These are phyloP conservation scores for Bipolaris victoriae DNA, from an alignment of 2,329 filamentous ascomycete species.

Conservation along the genomic window DNA sequence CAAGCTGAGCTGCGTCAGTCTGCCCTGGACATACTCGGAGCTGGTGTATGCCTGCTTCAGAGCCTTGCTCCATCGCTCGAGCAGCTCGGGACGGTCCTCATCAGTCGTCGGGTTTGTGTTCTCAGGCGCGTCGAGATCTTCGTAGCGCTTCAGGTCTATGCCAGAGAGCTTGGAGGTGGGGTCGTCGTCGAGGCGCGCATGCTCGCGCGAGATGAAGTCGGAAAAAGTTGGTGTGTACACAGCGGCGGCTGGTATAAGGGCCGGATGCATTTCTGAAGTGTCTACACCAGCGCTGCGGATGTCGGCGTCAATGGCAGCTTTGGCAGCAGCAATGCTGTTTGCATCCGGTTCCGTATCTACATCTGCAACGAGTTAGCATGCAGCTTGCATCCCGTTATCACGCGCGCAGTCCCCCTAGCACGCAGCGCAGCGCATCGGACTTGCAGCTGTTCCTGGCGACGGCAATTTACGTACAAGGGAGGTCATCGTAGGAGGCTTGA, in stretches of 20 bases:
- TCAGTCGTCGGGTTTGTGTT: conserved; percentile 46
- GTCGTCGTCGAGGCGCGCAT: conserved; percentile 68
- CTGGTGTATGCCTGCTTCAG: conserved; percentile 64
- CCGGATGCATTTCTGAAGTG: conserved; percentile 61
- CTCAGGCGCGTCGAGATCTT: conserved; percentile 69
- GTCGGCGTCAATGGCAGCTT: conserved; percentile 73
- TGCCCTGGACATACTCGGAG: conserved; percentile 62
- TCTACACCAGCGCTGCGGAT: conserved; percentile 49
- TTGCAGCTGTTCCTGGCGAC: conserved; percentile 61
- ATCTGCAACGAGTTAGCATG: conserved; percentile 61
- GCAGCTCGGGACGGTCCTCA: conserved; percentile 47
- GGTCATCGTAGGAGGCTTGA: conserved; percentile 75
- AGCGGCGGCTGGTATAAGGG: conserved; percentile 58
- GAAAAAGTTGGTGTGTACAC: conserved; percentile 64
- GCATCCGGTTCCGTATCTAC: conserved; percentile 76
- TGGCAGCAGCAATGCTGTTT: conserved; percentile 68
- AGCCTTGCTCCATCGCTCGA: conserved; percentile 57
- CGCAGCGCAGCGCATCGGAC: conserved; percentile 51
- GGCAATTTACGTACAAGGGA: conserved; percentile 68
- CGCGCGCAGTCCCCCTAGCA: conserved; percentile 4
- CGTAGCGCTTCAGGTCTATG: conserved; percentile 83
- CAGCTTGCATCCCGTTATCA: conserved; percentile 2
- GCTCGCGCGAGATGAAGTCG: conserved; percentile 69
- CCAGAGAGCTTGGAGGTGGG: conserved; percentile 57
- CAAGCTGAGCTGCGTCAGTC: conserved; percentile 69